Conservation (phyloP, 2,329 filamentous ascomycete species). For the Trichoderma sp. region DNA sequence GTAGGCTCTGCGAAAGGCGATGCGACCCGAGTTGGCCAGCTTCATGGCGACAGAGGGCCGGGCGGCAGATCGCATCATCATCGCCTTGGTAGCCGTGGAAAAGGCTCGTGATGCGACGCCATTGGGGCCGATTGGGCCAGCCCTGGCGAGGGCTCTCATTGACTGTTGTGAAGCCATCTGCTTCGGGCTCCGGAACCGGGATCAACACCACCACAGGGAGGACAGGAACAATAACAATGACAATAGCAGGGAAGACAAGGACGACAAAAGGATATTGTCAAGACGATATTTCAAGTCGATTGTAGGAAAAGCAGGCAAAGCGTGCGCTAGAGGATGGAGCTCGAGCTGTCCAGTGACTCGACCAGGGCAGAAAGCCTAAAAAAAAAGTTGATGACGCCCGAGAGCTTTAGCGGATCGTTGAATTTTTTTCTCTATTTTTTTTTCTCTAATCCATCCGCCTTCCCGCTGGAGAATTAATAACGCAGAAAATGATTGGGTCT, state of each 20-base stretch:
- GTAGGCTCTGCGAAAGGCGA: slow-evolving; percentile 45
- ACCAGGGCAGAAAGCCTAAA: slow-evolving; percentile 16
- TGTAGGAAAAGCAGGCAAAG: neutral
- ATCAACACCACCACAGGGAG: slow-evolving; percentile 4
- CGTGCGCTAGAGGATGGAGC: slow-evolving; percentile 9
- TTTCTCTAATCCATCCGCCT: slow-evolving; percentile 5
- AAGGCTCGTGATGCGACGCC: slow-evolving; percentile 34
- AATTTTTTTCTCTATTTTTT: slow-evolving; percentile 10
- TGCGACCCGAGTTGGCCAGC: slow-evolving; percentile 37
- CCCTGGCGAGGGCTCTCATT: slow-evolving; percentile 37
- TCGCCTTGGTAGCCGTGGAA: slow-evolving; percentile 31
- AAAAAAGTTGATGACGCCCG: slow-evolving; percentile 18
- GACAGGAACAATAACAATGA: neutral
- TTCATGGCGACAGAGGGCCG: slow-evolving; percentile 36
- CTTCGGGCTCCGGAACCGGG: slow-evolving; percentile 13
- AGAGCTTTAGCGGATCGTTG: slow-evolving; percentile 5
- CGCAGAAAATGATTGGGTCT: slow-evolving; percentile 19
- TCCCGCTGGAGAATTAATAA: slow-evolving; percentile 20
- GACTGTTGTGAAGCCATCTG: slow-evolving; percentile 48
- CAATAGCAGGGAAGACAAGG: neutral
- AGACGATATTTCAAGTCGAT: neutral
- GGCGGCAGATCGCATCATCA: slow-evolving; percentile 24
- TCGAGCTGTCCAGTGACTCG: slow-evolving; percentile 7
- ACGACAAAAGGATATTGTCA: neutral
- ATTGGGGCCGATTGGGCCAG: slow-evolving; percentile 30